Evolutionary conservation across 345 rosid species (phyloP), one percentile per base, ranked within the genome.

Genomic region (Hevea brasiliensis): DNA sequence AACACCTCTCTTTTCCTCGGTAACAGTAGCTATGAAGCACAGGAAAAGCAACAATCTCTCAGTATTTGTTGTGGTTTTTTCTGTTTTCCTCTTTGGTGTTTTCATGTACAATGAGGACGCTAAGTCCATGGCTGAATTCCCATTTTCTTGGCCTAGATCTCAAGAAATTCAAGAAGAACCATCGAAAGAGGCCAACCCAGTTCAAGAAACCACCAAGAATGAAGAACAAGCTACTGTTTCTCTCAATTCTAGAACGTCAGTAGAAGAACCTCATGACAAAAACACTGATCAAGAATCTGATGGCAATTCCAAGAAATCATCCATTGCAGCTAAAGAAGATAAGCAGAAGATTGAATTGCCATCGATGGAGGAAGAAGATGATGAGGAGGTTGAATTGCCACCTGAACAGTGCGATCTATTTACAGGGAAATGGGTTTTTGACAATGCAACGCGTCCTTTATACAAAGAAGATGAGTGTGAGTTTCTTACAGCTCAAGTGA

Each of bases 391-490:
- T 14, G 92, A 89, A 74, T 77, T 89, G 81, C 98, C 91, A 2
- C 98, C 94, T 4, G 81, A 84, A 67, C 88, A 85, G 0, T 93
- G 99, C 29, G 97, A 95, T 85, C 87, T 95, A 68, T 95, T 84
- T 83, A 88, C 86, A 3, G 99, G 98, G 27, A 48, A 87, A 12
- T 95, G 99, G 99, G 90, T 92, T 47, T 77, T 78, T 29, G 97
- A 95, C 35, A 86, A 88, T 57, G 80, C 62, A 48, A 87, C 94
- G 0, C 81, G 73, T 45, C 99, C 98, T 45, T 54, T 95, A 74
- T 95, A 93, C 71, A 87, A 84, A 70, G 99, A 95, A 62, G 92
- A 91, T 0, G 85, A 91, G 35, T 95, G 99, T 32, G 90, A 90
- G 81, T 91, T 89, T 47, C 84, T 95, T 27, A 88, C 97, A 0